Evolutionary conservation across 1,284 basidiomycete genomes (phyloP).

Genomic region (Ustilago nuda): DNA sequence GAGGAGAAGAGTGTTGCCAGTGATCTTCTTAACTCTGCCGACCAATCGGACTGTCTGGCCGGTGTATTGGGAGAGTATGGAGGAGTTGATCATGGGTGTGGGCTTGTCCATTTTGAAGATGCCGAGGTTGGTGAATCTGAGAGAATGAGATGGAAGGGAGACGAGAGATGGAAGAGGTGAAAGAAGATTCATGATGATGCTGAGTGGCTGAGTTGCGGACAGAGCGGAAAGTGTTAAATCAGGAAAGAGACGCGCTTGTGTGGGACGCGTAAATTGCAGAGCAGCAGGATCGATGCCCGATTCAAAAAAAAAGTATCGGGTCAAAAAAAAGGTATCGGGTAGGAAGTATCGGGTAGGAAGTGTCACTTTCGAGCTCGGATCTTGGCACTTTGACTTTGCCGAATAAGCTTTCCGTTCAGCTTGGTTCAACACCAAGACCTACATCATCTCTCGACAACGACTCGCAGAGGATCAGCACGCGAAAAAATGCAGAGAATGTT

Average conservation of each 20-base stretch:
- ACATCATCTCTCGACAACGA: no score
- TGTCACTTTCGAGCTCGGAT: conserved; percentile 12
- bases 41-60: conserved; percentile 62
- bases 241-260: conserved; percentile 3
- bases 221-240: conserved; percentile 15
- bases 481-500: conserved; percentile 5
- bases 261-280: conserved; percentile 15
- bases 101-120: conserved; percentile 59
- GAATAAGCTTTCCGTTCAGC: conserved; percentile 1
- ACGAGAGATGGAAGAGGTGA: background rate
- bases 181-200: background rate
- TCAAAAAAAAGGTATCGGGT: background rate
- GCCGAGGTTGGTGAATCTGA: background rate
- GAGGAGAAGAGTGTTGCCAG: conserved; percentile 56
- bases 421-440: background rate
- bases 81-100: conserved; percentile 64
- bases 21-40: conserved; percentile 61
- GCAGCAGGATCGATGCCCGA: background rate
- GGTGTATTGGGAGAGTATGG: conserved; percentile 45
- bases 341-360: conserved; percentile 6
- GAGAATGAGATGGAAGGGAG: background rate
- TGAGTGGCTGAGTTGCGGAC: background rate
- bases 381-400: conserved; percentile 1
- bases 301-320: background rate
- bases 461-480: background rate